A percentile compares a stretch with the other conserved stretches of the same genome.
These are phyloP conservation scores for Blastomyces percursus DNA, from an alignment of 2,329 filamentous ascomycete species.

Conservation along the genomic window DNA sequence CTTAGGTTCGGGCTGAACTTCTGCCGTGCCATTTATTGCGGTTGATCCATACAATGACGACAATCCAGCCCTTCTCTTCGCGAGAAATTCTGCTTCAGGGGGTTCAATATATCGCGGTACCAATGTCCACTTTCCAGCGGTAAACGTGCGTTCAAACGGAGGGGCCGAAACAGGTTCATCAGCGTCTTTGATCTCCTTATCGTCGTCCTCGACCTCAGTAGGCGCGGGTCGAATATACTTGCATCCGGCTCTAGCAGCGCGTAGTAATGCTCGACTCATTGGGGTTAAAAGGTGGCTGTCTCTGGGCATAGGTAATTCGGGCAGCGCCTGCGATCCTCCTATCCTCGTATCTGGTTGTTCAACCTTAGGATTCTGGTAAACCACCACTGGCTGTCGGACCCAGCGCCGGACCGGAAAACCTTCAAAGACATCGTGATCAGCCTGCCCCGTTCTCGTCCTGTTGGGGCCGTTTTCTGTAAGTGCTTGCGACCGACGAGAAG, in stretches of 20 bases:
- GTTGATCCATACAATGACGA: slow-evolving; percentile 40
- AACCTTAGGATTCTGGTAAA: slow-evolving; percentile 54
- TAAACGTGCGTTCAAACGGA: slow-evolving; percentile 40
- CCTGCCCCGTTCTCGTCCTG: slow-evolving; percentile 36
- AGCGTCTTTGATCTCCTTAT: slow-evolving; percentile 26
- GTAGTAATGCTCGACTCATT: slow-evolving; percentile 71
- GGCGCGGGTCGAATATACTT: slow-evolving; percentile 60
- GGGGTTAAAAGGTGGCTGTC: slow-evolving; percentile 67
- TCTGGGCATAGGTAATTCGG: slow-evolving; percentile 78
- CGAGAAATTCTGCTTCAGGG: slow-evolving; percentile 51
- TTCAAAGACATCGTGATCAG: slow-evolving; percentile 56
- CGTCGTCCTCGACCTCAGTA: slow-evolving; percentile 26
- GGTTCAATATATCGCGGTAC: slow-evolving; percentile 48
- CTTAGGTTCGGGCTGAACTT: slow-evolving; percentile 21
- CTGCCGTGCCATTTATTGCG: slow-evolving; percentile 21
- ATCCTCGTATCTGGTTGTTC: slow-evolving; percentile 41
- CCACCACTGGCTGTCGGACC: slow-evolving; percentile 58
- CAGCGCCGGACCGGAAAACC: slow-evolving; percentile 86
- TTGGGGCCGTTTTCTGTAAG: slow-evolving; percentile 39
- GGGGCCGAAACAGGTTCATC: slow-evolving; percentile 22
- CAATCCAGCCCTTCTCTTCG: slow-evolving; percentile 50
- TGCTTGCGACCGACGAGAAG: slow-evolving; percentile 42
- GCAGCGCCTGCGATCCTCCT: slow-evolving; percentile 34
- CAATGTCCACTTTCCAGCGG: slow-evolving; percentile 47
- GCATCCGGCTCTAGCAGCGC: slow-evolving; percentile 65